A percentile compares a stretch with the other conserved stretches of the same genome.
These are phyloP conservation scores for Metrosideros polymorpha DNA, from an alignment of 441 rosid genomes.

Conservation along the genomic window DNA sequence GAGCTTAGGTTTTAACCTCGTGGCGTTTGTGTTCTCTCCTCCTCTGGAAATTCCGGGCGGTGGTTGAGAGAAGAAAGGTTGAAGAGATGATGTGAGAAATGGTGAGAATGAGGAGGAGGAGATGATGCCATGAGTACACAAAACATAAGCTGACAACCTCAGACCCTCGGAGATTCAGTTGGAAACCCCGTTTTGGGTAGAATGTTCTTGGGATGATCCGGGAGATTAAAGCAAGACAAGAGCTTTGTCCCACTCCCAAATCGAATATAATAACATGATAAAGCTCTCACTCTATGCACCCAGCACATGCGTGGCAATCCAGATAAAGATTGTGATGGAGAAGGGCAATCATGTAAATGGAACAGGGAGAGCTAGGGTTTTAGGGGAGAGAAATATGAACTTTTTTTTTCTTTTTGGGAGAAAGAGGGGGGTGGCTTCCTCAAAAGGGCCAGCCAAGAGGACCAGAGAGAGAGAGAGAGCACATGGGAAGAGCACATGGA, in stretches of 20 bases:
- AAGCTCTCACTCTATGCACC: background rate
- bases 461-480: background rate
- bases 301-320: background rate
- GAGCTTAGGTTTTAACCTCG: background rate
- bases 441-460: constrained; percentile 34
- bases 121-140: background rate
- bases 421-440: background rate
- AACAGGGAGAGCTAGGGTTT: background rate
- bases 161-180: background rate
- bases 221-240: background rate
- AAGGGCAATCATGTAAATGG: background rate
- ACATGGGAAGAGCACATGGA: constrained; percentile 30
- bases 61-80: background rate
- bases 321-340: background rate
- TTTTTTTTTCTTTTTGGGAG: background rate
- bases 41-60: background rate
- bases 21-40: background rate
- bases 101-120: background rate
- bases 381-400: background rate
- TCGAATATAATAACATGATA: background rate
- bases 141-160: background rate
- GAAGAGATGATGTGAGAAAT: background rate
- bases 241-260: background rate
- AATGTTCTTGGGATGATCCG: background rate
- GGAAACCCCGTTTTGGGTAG: background rate